Base-by-base conservation (phyloP, 768 basidiomycete species). In the Lactarius sp. region DNA sequence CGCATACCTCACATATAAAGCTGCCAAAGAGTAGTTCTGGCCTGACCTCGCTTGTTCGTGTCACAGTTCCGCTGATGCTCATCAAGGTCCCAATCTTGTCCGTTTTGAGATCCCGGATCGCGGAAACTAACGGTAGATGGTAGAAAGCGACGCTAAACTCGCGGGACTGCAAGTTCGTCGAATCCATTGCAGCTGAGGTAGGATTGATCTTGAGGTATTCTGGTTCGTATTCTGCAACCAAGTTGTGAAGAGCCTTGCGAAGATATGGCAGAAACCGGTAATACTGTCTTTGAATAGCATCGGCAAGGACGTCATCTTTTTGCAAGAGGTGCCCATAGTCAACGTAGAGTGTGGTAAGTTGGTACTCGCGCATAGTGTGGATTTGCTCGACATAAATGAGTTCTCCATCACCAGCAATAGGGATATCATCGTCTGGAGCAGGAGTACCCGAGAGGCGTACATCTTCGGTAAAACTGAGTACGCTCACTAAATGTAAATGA, bases 61-160 rank as follows among this genome's bases (percentile, higher is more conserved):
- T 98, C 42, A 98, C 96, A 0, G 97, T 99, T 16, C 97, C 97
- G 68, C 90, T 91, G 75, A 99, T 96, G 71, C 90, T 88, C 84
- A 95, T 88, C 63, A 99, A 78, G 2, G 90, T 92, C 20, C 97
- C 97, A 62, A 98, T 97, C 74, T 89, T 90, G 68, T 93, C 92
- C 50, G 94, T 98, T 69, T 89, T 81, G 37, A 99, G 79, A 69
- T 96, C 92, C 16, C 97, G 89, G 61, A 99, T 99, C 6, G 94
- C 94, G 52, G 92, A 93, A 14, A 95, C 92, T 42, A 99, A 79
- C 12, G 94, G 94, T 10, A 99, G 81, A 70, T 93, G 89, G 75
- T 98, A 95, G 73, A 99, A 98, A 3, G 96, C 95, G 60, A 98
- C 85, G 70, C 84, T 88, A 74, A 99, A 99, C 70, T 98, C 94